Conservation (phyloP, 441 rosid genomes). For the Mallotus japonicus region DNA sequence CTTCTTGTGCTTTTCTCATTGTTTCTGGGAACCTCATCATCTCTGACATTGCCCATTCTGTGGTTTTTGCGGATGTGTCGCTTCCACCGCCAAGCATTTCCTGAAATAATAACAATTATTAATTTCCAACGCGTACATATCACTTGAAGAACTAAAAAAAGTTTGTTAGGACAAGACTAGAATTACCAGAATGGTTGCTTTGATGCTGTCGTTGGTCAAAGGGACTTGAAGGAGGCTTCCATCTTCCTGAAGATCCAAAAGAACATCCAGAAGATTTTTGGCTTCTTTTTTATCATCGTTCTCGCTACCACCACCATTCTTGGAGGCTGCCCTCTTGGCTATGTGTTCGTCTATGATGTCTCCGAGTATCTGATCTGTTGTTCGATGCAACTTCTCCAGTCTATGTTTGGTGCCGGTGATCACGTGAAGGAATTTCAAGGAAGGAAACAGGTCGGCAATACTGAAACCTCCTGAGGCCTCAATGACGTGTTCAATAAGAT, state of each 20-base stretch:
- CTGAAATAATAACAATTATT: neutral
- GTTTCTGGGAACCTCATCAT: neutral
- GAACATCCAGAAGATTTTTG: neutral
- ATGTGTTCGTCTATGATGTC: neutral
- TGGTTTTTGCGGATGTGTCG: neutral
- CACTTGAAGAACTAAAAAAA: neutral
- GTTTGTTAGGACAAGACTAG: too few relatives aligned
- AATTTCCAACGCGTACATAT: neutral
- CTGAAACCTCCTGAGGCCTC: constrained; percentile 13
- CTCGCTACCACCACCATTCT: neutral
- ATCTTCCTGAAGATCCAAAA: constrained; percentile 2
- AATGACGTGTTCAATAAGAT: neutral
- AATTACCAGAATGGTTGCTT: neutral
- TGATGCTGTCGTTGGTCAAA: neutral
- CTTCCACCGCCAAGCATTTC: neutral
- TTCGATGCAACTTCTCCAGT: neutral
- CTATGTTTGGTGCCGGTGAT: neutral
- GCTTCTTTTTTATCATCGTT: neutral
- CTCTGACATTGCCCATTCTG: constrained; percentile 4
- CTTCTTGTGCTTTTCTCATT: neutral
- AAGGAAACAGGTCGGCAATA: constrained; percentile 8
- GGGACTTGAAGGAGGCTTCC: neutral
- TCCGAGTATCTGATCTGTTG: constrained; percentile 7
- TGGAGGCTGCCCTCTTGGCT: neutral
- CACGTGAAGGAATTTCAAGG: neutral